Base-by-base conservation (phyloP, 2,329 filamentous ascomycete species). In the Fusarium hainanense region DNA sequence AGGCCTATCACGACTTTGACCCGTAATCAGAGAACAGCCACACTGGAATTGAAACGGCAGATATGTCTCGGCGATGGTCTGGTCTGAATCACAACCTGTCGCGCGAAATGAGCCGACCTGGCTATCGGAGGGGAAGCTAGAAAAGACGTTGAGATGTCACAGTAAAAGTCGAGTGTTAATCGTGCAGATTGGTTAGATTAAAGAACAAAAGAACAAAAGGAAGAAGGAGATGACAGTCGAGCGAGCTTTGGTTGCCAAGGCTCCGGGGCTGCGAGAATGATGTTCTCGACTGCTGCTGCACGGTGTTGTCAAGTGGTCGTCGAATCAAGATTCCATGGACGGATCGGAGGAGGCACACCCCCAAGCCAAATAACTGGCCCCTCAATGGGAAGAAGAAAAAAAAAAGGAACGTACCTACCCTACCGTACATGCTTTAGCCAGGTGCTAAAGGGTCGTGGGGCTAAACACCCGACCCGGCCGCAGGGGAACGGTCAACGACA, bases 321-420 rank as follows among this genome's bases (percentile, higher is more conserved):
- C 73, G 69, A 74, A 75, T 74, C 73, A 74, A 75, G 73, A 75
- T 71, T 72, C 63, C 67, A 44, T 65, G 41, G 46, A 49, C 20
- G 60, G 40, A 48, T 73, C 70, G 68, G 66, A 42, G 69, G 57
- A 64, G 47, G 14, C 59, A 70, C 55, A 63, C 66, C 73, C 62
- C 52, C 43, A 25, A 63, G 58, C 18, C 49, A 59, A 56, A 66
- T 68, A 56, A 69, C 41, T 69, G 23, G 66, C 61, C 55, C 66
- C 66, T 69, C 66, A 58, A 63, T 30, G 12, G 12, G 48, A 54
- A 28, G 28, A 28, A 28, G 28, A 20, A 18, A 62, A 67, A 67
- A 63, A 68, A 67, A 52, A 54, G 12, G 13, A 63, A 67, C 52
- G 28, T 40, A 50, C 47, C 34, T 28, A 49, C 34, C 34, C 34